A percentile compares a stretch with the other conserved stretches of the same genome.
Evolutionary conservation across 306 rosid genomes (phyloP).

Genomic region (Elaeagnus macrophylla): DNA sequence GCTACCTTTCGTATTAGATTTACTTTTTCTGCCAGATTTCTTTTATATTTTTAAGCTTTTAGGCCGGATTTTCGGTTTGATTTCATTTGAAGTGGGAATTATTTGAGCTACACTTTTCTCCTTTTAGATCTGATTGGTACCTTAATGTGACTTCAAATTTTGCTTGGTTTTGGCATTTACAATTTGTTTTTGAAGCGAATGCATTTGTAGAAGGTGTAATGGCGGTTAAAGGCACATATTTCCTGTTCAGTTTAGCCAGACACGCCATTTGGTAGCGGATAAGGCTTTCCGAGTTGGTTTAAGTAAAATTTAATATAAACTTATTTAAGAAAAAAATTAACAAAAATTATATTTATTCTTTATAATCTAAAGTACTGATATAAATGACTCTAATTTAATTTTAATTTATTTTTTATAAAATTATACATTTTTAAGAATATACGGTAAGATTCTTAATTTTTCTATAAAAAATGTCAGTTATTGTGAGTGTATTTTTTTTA

Average conservation of each 20-base stretch:
- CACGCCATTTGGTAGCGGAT: neutral
- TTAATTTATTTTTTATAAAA: too few relatives aligned
- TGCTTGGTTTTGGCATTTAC: neutral
- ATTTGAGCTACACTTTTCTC: neutral
- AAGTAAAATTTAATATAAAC: too few relatives aligned
- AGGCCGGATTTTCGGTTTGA: slow-evolving; percentile 7
- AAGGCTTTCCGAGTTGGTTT: neutral
- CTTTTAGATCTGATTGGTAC: slow-evolving; percentile 33
- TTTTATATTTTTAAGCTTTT: neutral
- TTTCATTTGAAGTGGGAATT: slow-evolving; percentile 3
- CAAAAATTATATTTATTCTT: too few relatives aligned
- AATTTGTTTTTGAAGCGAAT: neutral
- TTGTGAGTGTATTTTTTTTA: too few relatives aligned
- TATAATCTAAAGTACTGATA: too few relatives aligned
- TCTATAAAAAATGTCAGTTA: too few relatives aligned
- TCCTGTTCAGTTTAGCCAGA: neutral
- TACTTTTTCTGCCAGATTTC: neutral
- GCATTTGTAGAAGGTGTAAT: neutral
- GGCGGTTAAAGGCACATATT: too few relatives aligned
- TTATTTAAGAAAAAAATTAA: too few relatives aligned
- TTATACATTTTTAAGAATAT: too few relatives aligned
- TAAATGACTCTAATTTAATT: too few relatives aligned
- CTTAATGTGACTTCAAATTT: neutral
- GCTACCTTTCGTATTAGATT: neutral
- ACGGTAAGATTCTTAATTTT: too few relatives aligned